A percentile compares a stretch with the other conserved stretches of the same genome.
phyloP scores from a whole-genome alignment of 2,329 filamentous ascomycete species.

The Xylariaceae sp. region DNA sequence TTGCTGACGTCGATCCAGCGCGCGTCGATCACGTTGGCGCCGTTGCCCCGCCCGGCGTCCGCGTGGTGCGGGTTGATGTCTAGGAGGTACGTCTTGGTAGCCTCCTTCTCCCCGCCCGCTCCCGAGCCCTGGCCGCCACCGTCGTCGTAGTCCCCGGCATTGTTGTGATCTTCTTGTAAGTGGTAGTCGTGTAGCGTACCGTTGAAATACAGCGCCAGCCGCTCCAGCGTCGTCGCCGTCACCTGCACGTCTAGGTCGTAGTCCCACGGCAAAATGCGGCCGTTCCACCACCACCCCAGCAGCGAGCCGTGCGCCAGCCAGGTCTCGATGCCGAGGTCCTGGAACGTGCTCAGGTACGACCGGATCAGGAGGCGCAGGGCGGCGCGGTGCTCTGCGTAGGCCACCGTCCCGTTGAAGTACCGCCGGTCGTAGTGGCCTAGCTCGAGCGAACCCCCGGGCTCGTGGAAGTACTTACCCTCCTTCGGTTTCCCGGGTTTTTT shows the following conservation, averaged over 20 bases:
- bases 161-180: no score
- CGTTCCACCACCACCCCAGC: slow-evolving; percentile 90
- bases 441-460: slow-evolving; percentile 61
- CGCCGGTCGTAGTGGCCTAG: slow-evolving; percentile 75
- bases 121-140: slow-evolving; percentile 31
- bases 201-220: slow-evolving; percentile 69
- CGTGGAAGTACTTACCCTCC: slow-evolving; percentile 65
- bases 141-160: slow-evolving; percentile 41
- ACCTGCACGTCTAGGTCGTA: slow-evolving; percentile 85
- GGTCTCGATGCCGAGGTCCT: slow-evolving; percentile 69
- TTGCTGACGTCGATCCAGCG: slow-evolving; percentile 78
- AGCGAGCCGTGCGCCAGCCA: slow-evolving; percentile 87
- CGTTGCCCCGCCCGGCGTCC: slow-evolving; percentile 64
- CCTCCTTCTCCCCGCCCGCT: slow-evolving; percentile 36
- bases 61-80: slow-evolving; percentile 75
- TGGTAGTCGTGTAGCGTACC: slow-evolving; percentile 64
- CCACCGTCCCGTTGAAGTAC: slow-evolving; percentile 66
- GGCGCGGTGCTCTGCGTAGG: slow-evolving; percentile 67
- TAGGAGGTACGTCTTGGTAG: slow-evolving; percentile 63
- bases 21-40: slow-evolving; percentile 80
- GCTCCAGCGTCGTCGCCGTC: slow-evolving; percentile 64
- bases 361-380: slow-evolving; percentile 71
- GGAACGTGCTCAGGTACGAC: slow-evolving; percentile 72
- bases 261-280: slow-evolving; percentile 78
- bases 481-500: not conserved